Evolutionary conservation across 768 basidiomycete species (phyloP), one percentile per base, ranked within the genome.

Genomic region (Neoboletus subvelutipes): DNA sequence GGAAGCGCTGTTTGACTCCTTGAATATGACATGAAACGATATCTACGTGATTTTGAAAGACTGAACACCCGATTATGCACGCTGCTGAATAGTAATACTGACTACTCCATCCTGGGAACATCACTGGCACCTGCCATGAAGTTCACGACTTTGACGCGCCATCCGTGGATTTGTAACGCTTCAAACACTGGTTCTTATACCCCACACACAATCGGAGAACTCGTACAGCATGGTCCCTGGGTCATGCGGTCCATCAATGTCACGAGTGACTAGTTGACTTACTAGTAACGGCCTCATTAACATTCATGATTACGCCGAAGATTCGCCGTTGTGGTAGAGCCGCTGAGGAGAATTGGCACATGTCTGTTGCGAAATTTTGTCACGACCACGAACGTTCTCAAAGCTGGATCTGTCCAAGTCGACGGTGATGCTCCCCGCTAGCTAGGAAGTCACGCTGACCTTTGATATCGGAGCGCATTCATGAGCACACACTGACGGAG

Each of bases 121-220:
- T n/a, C n/a, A n/a, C n/a, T n/a, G n/a, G n/a, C n/a, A n/a, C n/a
- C n/a, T n/a, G n/a, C n/a, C n/a, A n/a, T n/a, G n/a, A n/a, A n/a
- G n/a, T n/a, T n/a, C n/a, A n/a, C n/a, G n/a, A n/a, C n/a, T n/a
- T n/a, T n/a, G n/a, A n/a, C n/a, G n/a, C n/a, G n/a, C n/a, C n/a
- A n/a, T n/a, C n/a, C n/a, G n/a, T n/a, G n/a, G n/a, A n/a, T n/a
- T n/a, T n/a, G n/a, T n/a, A n/a, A n/a, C n/a, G n/a, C n/a, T n/a
- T n/a, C n/a, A n/a, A n/a, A n/a, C n/a, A n/a, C n/a, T n/a, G n/a
- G 36, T 41, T 63, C 47, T 58, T 67, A 65, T 67, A 69, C 45
- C 45, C 29, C n/a, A n/a, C 17, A 9, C n/a, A 20, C 4, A 1
- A 11, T 42, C 11, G 22, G 26, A 36, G 24, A 15, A 12, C 24